Evolutionary conservation across 768 basidiomycete species (phyloP), one percentile per base, ranked within the genome.

Genomic region (Xerocomellus dryophilus): DNA sequence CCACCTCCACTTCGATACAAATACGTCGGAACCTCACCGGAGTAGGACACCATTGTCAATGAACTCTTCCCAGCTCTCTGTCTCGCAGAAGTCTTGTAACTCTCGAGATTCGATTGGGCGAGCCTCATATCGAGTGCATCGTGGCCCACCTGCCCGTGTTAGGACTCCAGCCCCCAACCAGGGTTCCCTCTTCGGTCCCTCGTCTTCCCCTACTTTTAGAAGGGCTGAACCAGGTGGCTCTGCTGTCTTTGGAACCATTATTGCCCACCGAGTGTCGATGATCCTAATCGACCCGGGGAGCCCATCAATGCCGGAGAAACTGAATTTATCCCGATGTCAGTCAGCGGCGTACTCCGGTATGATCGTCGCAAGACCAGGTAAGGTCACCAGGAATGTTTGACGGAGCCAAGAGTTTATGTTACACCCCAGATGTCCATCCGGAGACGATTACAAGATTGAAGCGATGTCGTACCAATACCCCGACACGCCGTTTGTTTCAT

Each of bases 31-130:
- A 38, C 12, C n/a, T 44, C 25, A 25, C 29, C 55, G 63, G 17
- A 53, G 47, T 18, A n/a, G 18, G 32, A 47, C 63, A 12, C 55
- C 59, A 2, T 38, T 18, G 27, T 63, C 59, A 40, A 11, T 39
- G 9, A 56, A 27, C 18, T 66, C 63, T 38, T 65, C 62, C 5
- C 50, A 34, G 36, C 4, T 11, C 5, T 62, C 65, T 2, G 9
- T 41, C 23, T 64, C 67, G 10, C 57, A 36, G 29, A 48, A n/a
- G 11, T 65, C 66, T 4, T 29, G 0, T 14, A 41, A 38, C 45
- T 61, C 64, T 54, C 38, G 36, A 49, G 47, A 23, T 18, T 66
- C 67, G 2, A 20, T n/a, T 20, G 68, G 64, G 10, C 64, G 64
- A 31, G 46, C 54, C 1, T 64, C 66, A 17, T 65, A 64, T 46